phyloP scores from a whole-genome alignment of 768 basidiomycete species.

The Russula abietina region DNA sequence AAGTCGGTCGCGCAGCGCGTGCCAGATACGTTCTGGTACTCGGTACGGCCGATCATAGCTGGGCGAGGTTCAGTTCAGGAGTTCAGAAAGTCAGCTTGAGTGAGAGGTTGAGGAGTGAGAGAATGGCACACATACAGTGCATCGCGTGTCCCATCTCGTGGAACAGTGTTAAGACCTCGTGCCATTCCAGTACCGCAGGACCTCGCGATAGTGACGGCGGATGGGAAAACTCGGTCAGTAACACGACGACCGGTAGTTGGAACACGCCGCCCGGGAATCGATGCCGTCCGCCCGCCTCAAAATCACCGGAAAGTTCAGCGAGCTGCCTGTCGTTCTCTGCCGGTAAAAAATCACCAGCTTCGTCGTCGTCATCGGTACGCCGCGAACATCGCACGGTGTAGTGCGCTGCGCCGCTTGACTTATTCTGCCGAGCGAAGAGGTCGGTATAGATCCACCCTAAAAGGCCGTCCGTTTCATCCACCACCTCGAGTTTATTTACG shows the following conservation, averaged over 20 bases:
- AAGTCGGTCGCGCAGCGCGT: conserved; percentile 98
- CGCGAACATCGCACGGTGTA: conserved; percentile 96
- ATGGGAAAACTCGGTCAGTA: conserved; percentile 79
- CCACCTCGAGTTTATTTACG: conserved; percentile 87
- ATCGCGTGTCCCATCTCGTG: conserved; percentile 99
- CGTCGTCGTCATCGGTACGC: conserved; percentile 87
- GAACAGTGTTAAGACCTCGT: conserved; percentile 89
- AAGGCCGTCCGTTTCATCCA: conserved; percentile 80
- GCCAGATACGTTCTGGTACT: conserved; percentile 96
- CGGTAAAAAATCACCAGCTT: conserved; percentile 49
- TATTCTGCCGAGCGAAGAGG: conserved; percentile 77
- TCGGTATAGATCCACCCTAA: conserved; percentile 96
- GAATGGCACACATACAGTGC: conserved; percentile 68
- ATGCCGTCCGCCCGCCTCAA: conserved; percentile 58
- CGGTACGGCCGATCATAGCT: conserved; percentile 98
- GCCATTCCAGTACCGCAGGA: conserved; percentile 79
- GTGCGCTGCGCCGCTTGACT: conserved; percentile 89
- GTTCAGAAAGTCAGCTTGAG: neutral
- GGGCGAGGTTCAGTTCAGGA: too few species aligned
- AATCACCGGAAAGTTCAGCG: conserved; percentile 45
- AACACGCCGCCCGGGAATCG: conserved; percentile 60
- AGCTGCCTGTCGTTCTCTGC: conserved; percentile 35
- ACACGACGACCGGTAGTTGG: conserved; percentile 87
- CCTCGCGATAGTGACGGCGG: conserved; percentile 50
- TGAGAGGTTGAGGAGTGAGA: conserved; percentile 3